These are phyloP conservation scores for Penicillium cosmopolitanum DNA, from an alignment of 495 filamentous ascomycete genomes.

Conservation along the genomic window DNA sequence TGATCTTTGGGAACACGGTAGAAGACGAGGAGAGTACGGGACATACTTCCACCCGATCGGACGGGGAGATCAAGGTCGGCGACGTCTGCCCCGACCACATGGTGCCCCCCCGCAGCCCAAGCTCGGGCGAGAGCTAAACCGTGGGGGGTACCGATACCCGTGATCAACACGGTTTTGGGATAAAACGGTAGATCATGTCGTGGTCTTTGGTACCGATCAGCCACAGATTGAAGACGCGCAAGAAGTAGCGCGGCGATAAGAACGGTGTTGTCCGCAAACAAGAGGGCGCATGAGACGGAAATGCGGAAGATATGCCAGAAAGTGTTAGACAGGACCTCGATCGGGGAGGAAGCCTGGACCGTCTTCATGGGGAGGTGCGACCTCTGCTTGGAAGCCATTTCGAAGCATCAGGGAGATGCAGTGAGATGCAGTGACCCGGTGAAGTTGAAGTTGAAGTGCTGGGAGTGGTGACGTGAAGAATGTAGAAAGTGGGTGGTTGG, in stretches of 20 bases:
- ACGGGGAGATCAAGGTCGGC: conserved; percentile 55
- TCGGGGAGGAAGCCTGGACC: conserved; percentile 6
- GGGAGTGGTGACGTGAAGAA: neutral
- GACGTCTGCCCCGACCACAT: conserved; percentile 74
- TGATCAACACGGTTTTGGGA: conserved; percentile 68
- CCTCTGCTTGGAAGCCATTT: conserved; percentile 5
- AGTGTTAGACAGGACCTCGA: conserved; percentile 12
- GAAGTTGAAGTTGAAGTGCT: neutral
- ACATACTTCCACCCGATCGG: conserved; percentile 46
- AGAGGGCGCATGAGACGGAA: conserved; percentile 43
- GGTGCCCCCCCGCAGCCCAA: conserved; percentile 67
- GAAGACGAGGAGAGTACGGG: conserved; percentile 50
- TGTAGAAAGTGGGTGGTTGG: neutral
- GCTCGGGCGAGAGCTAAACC: conserved; percentile 68
- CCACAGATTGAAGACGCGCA: conserved; percentile 19
- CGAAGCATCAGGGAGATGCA: neutral
- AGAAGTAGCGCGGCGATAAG: conserved; percentile 40
- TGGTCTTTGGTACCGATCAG: conserved; percentile 24
- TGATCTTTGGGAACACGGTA: conserved; percentile 54
- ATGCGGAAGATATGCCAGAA: conserved; percentile 39
- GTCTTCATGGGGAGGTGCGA: conserved; percentile 15
- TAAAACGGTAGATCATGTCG: conserved; percentile 44
- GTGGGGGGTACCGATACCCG: conserved; percentile 70
- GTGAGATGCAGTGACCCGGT: neutral
- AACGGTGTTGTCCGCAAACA: conserved; percentile 58